A percentile compares a stretch with the other conserved stretches of the same genome.
Evolutionary conservation across 78 protist species (phyloP).

Genomic region (Dictyostelium capitatum): DNA sequence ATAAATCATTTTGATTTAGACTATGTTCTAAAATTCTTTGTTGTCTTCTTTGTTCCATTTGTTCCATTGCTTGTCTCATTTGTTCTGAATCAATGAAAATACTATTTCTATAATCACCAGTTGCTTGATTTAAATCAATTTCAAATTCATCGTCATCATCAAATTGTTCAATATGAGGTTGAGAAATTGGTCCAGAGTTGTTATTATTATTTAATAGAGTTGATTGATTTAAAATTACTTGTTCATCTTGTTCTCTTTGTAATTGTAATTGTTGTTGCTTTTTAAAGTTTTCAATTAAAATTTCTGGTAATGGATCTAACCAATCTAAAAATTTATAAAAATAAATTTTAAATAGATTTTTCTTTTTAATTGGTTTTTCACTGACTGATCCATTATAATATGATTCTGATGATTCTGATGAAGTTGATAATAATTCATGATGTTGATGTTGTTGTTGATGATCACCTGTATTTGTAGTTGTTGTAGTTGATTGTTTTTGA

Average conservation of each 20-base stretch:
- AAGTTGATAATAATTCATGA: not conserved
- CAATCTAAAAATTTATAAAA: slow-evolving; percentile 44
- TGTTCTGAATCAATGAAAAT: slow-evolving; percentile 47
- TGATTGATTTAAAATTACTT: not conserved
- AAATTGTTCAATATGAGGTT: not conserved
- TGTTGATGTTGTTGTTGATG: not conserved
- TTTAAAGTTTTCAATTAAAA: slow-evolving; percentile 4
- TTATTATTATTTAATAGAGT: not conserved
- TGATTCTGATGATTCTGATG: not conserved
- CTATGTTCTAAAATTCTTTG: slow-evolving; percentile 11
- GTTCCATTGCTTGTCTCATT: slow-evolving; percentile 1
- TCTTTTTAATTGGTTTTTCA: slow-evolving; percentile 2
- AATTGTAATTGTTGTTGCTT: not conserved
- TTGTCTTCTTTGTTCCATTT: slow-evolving; percentile 24
- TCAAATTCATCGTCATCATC: slow-evolving; percentile 9
- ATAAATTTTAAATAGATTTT: not conserved
- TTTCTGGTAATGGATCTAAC: slow-evolving; percentile 52
- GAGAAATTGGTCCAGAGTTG: no score
- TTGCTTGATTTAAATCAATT: not conserved
- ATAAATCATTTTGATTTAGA: not conserved
- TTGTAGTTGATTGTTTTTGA: not conserved
- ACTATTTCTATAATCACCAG: slow-evolving; percentile 26
- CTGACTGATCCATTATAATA: not conserved
- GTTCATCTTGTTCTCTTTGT: not conserved
- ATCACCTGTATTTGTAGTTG: not conserved